A percentile compares a stretch with the other conserved stretches of the same genome.
phyloP scores from a whole-genome alignment of 2,329 filamentous ascomycete species.

The Arthrobotrys entomopaga region DNA sequence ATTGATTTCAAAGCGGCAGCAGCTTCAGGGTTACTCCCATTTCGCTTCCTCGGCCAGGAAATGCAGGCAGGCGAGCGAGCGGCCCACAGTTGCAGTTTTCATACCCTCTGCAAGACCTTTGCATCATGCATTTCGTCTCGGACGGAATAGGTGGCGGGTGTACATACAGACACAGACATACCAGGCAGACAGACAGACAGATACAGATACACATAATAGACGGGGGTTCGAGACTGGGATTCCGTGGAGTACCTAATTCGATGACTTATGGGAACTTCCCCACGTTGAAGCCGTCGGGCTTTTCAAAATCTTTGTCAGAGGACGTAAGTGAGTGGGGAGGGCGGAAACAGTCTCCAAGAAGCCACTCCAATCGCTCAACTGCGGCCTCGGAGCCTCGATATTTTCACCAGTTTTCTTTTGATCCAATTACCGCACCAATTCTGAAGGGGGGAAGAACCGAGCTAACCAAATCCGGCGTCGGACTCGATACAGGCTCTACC shows the following conservation, averaged over 20 bases:
- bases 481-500: constrained; percentile 74
- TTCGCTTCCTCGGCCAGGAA: constrained; percentile 34
- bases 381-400: constrained; percentile 17
- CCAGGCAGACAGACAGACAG: no score
- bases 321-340: constrained; percentile 24
- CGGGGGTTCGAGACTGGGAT: constrained; percentile 45
- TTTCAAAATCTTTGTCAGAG: constrained; percentile 12
- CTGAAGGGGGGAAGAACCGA: constrained; percentile 6
- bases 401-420: background rate
- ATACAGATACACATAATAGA: no score
- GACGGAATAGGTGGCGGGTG: constrained; percentile 44
- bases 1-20: constrained; percentile 47
- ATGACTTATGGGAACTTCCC: constrained; percentile 54
- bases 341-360: constrained; percentile 48
- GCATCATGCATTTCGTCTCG: constrained; percentile 51
- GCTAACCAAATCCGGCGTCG: constrained; percentile 51
- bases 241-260: constrained; percentile 47
- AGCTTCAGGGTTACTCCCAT: constrained; percentile 40
- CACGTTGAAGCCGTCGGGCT: constrained; percentile 51
- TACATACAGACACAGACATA: constrained; percentile 3
- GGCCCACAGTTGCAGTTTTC: constrained; percentile 53
- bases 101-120: constrained; percentile 36
- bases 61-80: constrained; percentile 46
- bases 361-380: constrained; percentile 21
- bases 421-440: background rate